Conservation (phyloP, 768 basidiomycete species). For the Tephrocybe rancida region DNA sequence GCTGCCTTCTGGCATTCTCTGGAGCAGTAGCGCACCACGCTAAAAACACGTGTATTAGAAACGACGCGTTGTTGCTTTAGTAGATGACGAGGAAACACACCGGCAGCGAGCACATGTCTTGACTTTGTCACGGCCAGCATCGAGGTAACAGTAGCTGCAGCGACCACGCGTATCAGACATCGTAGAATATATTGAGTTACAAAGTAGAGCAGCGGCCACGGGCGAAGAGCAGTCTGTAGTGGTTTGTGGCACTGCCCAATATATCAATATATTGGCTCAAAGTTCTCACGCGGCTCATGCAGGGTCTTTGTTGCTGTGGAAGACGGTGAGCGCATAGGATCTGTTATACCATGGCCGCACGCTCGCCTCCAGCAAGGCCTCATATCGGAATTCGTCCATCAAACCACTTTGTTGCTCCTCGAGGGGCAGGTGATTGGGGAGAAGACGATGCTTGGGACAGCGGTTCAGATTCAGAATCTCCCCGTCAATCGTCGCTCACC, state of each 20-base stretch:
- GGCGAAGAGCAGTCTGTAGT: neutral
- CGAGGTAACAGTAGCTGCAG: conserved; percentile 6
- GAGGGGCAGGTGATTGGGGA: conserved; percentile 60
- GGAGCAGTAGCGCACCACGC: conserved; percentile 15
- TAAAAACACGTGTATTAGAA: neutral
- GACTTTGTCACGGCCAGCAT: conserved; percentile 11
- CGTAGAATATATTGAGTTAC: too few relatives aligned
- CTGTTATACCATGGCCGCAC: conserved; percentile 43
- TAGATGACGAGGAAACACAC: neutral
- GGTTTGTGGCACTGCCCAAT: conserved; percentile 2
- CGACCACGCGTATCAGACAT: conserved; percentile 11
- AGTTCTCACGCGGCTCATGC: conserved; percentile 21
- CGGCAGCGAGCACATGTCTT: conserved; percentile 11
- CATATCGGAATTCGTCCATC: conserved; percentile 68
- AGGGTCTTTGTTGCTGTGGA: neutral
- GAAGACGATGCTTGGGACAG: conserved; percentile 91
- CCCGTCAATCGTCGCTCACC: conserved; percentile 53
- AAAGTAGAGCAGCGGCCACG: too few relatives aligned
- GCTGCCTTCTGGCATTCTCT: conserved; percentile 14
- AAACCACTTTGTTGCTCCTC: conserved; percentile 37
- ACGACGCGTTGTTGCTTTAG: too few relatives aligned
- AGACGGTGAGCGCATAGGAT: conserved; percentile 9
- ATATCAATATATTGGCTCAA: neutral
- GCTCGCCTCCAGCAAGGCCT: conserved; percentile 73
- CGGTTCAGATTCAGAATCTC: conserved; percentile 76